Conservation (phyloP, 140 eudicot genomes). For the Flaveria floridana region DNA sequence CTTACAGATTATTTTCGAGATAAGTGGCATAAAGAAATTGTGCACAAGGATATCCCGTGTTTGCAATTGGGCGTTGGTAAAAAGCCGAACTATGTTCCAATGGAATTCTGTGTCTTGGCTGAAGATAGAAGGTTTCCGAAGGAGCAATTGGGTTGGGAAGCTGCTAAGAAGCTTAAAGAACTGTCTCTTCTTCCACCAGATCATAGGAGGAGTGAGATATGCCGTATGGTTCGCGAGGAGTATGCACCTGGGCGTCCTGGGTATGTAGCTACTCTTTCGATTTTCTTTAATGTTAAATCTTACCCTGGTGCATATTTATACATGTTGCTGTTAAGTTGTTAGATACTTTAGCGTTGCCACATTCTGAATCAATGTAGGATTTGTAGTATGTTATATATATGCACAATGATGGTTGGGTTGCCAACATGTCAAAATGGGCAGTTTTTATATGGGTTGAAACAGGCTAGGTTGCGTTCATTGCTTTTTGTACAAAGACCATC, state of each 20-base stretch:
- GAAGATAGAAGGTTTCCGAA: slow-evolving; percentile 55
- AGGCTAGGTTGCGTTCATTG: not conserved
- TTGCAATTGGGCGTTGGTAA: slow-evolving; percentile 43
- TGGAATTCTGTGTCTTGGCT: slow-evolving; percentile 59
- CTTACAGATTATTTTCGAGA: slow-evolving; percentile 52
- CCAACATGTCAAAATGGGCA: not conserved
- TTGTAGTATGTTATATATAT: not conserved
- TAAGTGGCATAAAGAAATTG: slow-evolving; percentile 42
- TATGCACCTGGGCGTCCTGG: slow-evolving; percentile 50
- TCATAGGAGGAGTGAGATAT: slow-evolving; percentile 38
- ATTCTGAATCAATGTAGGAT: not conserved
- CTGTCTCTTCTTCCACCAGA: slow-evolving; percentile 45
- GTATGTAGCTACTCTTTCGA: slow-evolving; percentile 36
- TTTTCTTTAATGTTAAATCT: not conserved
- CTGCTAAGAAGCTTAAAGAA: slow-evolving; percentile 34
- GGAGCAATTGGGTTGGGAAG: slow-evolving; percentile 39
- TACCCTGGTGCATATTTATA: not conserved
- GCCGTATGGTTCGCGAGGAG: slow-evolving; percentile 42
- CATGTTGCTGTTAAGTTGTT: not conserved
- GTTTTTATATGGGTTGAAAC: not conserved
- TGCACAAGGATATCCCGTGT: slow-evolving; percentile 44
- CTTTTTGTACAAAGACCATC: not conserved
- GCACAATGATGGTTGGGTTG: not conserved
- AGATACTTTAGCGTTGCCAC: not conserved
- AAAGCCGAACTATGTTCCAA: slow-evolving; percentile 43